phyloP scores from a whole-genome alignment of 345 rosid species.

The Dovyalis caffra region DNA sequence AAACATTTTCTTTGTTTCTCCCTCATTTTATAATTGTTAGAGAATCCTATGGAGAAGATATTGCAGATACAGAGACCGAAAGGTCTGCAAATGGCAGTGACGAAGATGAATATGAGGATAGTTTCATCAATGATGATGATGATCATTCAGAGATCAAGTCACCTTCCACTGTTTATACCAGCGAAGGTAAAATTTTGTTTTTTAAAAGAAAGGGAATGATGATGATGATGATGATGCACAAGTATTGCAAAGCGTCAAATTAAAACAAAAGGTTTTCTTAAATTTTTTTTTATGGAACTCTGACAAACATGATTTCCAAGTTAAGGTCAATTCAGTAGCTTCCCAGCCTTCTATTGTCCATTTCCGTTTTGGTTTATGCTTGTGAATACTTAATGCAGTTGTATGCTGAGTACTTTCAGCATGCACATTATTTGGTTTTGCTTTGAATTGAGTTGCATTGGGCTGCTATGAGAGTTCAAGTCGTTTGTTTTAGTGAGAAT shows the following conservation, averaged over 20 bases:
- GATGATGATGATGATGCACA: background rate
- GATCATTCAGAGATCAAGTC: constrained; percentile 29
- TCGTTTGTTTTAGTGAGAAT: background rate
- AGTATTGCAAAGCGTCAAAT: no score
- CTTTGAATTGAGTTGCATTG: background rate
- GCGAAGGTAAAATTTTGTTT: no score
- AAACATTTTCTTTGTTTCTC: background rate
- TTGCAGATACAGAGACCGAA: constrained; percentile 56
- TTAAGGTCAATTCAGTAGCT: background rate
- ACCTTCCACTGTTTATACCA: constrained; percentile 35
- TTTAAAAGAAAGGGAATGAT: no score
- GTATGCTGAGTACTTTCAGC: background rate
- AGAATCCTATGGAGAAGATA: constrained; percentile 70
- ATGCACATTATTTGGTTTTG: background rate
- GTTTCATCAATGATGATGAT: constrained; percentile 67
- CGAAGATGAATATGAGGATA: constrained; percentile 62
- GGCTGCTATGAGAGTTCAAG: background rate
- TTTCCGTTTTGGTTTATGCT: background rate
- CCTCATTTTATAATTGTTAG: constrained; percentile 33
- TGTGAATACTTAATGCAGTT: background rate
- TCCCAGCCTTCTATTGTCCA: background rate
- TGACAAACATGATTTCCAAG: no score
- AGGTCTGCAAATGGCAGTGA: constrained; percentile 30
- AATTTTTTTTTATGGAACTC: no score
- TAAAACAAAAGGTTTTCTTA: no score